These are phyloP conservation scores for Ettlia oleoabundans DNA, from an alignment of 139 green algal genomes.

Conservation along the genomic window DNA sequence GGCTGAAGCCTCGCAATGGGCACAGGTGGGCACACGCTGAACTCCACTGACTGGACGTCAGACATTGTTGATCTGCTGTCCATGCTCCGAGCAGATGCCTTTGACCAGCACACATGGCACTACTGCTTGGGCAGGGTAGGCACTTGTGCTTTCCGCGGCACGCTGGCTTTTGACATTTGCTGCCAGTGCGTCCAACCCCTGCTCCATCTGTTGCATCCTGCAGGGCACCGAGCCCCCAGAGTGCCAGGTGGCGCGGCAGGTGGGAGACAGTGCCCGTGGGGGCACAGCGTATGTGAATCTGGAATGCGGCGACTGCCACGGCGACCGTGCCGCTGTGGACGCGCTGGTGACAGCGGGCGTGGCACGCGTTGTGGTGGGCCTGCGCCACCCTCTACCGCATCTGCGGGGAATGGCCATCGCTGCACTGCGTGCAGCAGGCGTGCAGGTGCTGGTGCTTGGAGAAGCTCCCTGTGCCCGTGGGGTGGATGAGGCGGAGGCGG, in stretches of 20 bases:
- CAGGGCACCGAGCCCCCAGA: conserved; percentile 79
- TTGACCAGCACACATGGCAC: too few relatives aligned
- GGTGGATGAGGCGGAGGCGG: not conserved
- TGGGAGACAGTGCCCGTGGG: conserved; percentile 46
- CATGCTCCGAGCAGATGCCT: too few relatives aligned
- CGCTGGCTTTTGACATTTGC: not conserved
- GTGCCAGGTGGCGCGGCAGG: conserved; percentile 58
- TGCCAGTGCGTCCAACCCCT: not conserved
- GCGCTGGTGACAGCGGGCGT: conserved; percentile 81
- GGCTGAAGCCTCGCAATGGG: conserved; percentile 62
- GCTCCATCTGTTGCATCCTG: not conserved
- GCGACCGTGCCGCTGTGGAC: conserved; percentile 73
- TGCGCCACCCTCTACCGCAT: conserved; percentile 87
- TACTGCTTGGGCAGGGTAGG: not conserved
- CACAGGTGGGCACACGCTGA: conserved; percentile 60
- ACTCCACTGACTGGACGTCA: too few relatives aligned
- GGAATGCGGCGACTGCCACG: conserved; percentile 90
- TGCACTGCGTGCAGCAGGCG: conserved; percentile 68
- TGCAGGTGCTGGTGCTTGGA: conserved; percentile 77
- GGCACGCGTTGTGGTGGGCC: conserved; percentile 89
- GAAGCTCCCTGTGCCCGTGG: conserved; percentile 2
- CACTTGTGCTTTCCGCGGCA: not conserved
- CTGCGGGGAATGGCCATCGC: conserved; percentile 67
- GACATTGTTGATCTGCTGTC: too few relatives aligned
- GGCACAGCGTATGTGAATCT: conserved; percentile 94